Conservation (phyloP, 2,329 filamentous ascomycete genomes). For the Diaporthe sp. region DNA sequence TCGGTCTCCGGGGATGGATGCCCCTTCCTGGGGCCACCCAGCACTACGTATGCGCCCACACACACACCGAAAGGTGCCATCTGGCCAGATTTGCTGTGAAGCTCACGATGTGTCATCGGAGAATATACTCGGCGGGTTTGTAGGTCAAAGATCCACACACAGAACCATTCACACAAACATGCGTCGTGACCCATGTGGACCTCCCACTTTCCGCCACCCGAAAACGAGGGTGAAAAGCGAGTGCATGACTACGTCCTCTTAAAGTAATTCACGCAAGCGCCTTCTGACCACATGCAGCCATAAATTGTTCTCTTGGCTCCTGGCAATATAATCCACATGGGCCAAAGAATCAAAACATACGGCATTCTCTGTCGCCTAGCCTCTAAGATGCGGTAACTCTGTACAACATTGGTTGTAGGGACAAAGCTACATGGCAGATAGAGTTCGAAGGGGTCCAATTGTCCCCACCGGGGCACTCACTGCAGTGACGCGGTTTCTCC, state of each 20-base stretch:
- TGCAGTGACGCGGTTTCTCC: slow-evolving; percentile 13
- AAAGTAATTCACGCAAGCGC: neutral
- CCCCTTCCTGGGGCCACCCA: no score
- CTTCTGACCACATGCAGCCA: neutral
- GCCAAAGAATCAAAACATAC: no score
- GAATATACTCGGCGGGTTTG: slow-evolving; percentile 10
- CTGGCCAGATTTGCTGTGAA: neutral
- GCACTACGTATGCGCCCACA: no score
- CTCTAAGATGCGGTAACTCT: no score
- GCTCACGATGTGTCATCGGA: slow-evolving; percentile 15
- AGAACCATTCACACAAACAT: neutral
- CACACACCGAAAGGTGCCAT: neutral
- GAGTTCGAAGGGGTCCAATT: neutral
- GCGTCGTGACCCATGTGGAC: neutral
- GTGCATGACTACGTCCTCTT: slow-evolving; percentile 1
- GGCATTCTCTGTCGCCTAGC: neutral
- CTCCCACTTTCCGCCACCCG: neutral
- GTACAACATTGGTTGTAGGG: neutral
- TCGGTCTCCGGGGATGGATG: neutral
- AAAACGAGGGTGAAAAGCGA: neutral
- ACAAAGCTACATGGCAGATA: neutral
- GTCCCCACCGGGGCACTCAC: neutral
- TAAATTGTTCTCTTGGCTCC: neutral
- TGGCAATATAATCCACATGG: neutral
- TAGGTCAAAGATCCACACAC: neutral